Evolutionary conservation across 345 rosid genomes (phyloP).

Genomic region (Carallia pectinifolia): DNA sequence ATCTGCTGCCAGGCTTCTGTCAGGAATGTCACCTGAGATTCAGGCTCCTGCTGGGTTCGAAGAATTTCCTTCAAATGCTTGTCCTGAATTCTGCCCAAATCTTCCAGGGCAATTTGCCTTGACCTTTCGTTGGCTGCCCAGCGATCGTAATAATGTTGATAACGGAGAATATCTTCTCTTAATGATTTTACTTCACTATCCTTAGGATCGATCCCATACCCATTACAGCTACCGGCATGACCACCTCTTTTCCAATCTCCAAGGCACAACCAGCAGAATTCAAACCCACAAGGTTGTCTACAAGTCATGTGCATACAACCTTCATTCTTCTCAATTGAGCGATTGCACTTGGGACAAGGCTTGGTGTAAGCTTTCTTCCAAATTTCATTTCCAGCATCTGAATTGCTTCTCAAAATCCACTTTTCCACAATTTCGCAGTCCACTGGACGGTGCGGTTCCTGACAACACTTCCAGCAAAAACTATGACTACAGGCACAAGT

Average conservation of each 20-base stretch:
- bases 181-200: neutral
- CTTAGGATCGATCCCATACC: neutral
- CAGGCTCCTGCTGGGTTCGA: neutral
- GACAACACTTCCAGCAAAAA: constrained; percentile 32
- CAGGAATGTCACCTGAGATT: constrained; percentile 18
- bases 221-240: neutral
- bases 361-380: constrained; percentile 28
- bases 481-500: constrained; percentile 22
- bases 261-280: constrained; percentile 44
- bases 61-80: constrained; percentile 10
- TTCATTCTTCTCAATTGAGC: constrained; percentile 33
- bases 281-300: constrained; percentile 7
- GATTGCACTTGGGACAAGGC: constrained; percentile 42
- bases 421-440: constrained; percentile 34
- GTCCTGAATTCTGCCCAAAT: constrained; percentile 2
- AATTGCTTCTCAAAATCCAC: constrained; percentile 33
- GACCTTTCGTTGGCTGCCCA: constrained; percentile 35
- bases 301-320: constrained; percentile 39
- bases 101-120: constrained; percentile 15
- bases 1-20: constrained; percentile 36
- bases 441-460: constrained; percentile 25
- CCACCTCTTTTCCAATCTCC: neutral
- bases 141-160: constrained; percentile 35
- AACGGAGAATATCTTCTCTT: constrained; percentile 13
- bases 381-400: constrained; percentile 31